A percentile compares a stretch with the other conserved stretches of the same genome.
These are phyloP conservation scores for Apiotrichum siamense DNA, from an alignment of 1,284 basidiomycete species.

Conservation along the genomic window DNA sequence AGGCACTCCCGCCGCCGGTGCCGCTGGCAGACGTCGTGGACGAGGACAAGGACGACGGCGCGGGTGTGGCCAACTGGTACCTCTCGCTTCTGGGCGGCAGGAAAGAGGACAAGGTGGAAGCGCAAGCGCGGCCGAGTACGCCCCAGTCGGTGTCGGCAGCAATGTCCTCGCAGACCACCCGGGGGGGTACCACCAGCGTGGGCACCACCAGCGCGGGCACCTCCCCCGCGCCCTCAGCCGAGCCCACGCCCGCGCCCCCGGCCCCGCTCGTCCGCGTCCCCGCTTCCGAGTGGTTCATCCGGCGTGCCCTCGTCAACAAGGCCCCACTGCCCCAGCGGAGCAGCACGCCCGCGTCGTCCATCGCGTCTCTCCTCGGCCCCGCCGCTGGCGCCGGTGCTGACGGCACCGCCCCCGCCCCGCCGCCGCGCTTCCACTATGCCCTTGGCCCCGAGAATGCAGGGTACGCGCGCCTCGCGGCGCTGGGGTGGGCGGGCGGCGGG, in stretches of 20 bases:
- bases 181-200: too few relatives aligned
- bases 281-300: constrained; percentile 43
- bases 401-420: constrained; percentile 1
- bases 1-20: neutral
- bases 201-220: too few relatives aligned
- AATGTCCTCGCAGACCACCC: too few relatives aligned
- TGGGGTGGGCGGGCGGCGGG: constrained; percentile 43
- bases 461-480: constrained; percentile 30
- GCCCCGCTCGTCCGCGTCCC: constrained; percentile 23
- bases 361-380: constrained; percentile 31
- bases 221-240: neutral
- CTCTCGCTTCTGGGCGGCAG: constrained; percentile 13
- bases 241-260: neutral
- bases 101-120: neutral
- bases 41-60: constrained; percentile 11
- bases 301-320: constrained; percentile 29
- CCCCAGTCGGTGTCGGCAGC: too few relatives aligned
- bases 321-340: constrained; percentile 2
- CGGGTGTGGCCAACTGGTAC: constrained; percentile 36
- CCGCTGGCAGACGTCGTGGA: neutral
- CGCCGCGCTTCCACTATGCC: constrained; percentile 23
- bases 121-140: too few relatives aligned
- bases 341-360: constrained; percentile 18
- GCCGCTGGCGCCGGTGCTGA: constrained; percentile 13
- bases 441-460: constrained; percentile 43